These are phyloP conservation scores for Cokeromyces recurvatus DNA, from an alignment of 371 early-diverging fungal species.

Conservation along the genomic window DNA sequence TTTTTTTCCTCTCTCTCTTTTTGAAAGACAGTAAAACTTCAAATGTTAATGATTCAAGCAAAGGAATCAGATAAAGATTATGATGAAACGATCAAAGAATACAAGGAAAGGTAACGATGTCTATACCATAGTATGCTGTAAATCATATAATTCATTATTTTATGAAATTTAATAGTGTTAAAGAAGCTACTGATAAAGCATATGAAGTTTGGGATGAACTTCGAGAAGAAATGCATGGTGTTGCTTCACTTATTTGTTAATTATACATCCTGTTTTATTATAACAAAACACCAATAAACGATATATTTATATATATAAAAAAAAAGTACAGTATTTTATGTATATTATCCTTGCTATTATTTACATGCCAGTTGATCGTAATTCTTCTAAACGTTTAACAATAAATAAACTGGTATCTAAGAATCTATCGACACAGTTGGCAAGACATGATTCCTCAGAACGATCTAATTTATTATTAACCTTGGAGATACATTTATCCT, in stretches of 20 bases:
- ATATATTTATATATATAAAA: not conserved
- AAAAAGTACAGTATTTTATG: not conserved
- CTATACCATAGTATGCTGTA: too few species aligned
- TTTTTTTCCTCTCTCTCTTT: too few species aligned
- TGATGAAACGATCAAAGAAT: constrained; percentile 29
- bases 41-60: constrained; percentile 37
- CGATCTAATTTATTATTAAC: constrained; percentile 63
- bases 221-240: constrained; percentile 34
- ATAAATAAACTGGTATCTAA: constrained; percentile 72
- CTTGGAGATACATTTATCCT: constrained; percentile 72
- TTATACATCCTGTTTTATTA: too few species aligned
- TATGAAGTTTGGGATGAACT: constrained; percentile 41
- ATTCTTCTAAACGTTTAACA: constrained; percentile 61
- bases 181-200: constrained; percentile 15
- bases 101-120: constrained; percentile 24
- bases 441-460: constrained; percentile 66
- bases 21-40: constrained; percentile 28
- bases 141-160: too few species aligned
- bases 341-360: not conserved
- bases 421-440: constrained; percentile 83
- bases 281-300: not conserved
- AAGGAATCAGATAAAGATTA: constrained; percentile 37
- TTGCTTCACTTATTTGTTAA: constrained; percentile 21
- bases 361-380: constrained; percentile 31
- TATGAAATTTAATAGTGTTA: constrained; percentile 5